Evolutionary conservation across 2,329 filamentous ascomycete genomes (phyloP).

Genomic region (Trichoderma gracile): DNA sequence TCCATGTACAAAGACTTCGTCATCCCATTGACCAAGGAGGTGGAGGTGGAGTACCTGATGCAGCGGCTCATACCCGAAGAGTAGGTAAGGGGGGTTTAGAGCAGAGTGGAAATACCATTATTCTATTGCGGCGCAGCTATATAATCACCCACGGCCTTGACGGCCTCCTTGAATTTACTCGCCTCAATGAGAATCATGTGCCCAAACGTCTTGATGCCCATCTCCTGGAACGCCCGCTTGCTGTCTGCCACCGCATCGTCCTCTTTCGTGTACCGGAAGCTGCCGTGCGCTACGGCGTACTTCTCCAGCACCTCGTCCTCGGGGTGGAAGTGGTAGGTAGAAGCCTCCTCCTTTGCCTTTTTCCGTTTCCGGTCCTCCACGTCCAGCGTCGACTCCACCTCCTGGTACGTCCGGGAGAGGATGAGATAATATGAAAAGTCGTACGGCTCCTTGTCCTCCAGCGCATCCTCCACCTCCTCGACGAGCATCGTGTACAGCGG

Average conservation of each 20-base stretch:
- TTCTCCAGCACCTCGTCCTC: slow-evolving; percentile 89
- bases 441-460: slow-evolving; percentile 90
- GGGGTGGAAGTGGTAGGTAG: slow-evolving; percentile 88
- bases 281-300: slow-evolving; percentile 68
- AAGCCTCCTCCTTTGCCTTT: slow-evolving; percentile 61
- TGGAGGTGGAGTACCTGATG: slow-evolving; percentile 98
- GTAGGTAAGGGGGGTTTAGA: background rate
- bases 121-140: slow-evolving; percentile 55
- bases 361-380: slow-evolving; percentile 62
- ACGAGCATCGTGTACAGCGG: slow-evolving; percentile 93
- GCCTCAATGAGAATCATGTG: slow-evolving; percentile 86
- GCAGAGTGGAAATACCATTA: slow-evolving; percentile 2
- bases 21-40: slow-evolving; percentile 95
- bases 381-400: slow-evolving; percentile 80
- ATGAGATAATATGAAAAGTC: slow-evolving; percentile 91
- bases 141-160: slow-evolving; percentile 75
- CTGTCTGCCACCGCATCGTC: slow-evolving; percentile 83
- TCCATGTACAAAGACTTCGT: slow-evolving; percentile 89
- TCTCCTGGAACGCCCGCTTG: slow-evolving; percentile 90
- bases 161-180: slow-evolving; percentile 70
- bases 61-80: slow-evolving; percentile 65
- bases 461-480: slow-evolving; percentile 84
- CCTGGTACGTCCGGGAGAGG: slow-evolving; percentile 87
- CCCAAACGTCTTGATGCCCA: slow-evolving; percentile 82
- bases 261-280: slow-evolving; percentile 77